Evolutionary conservation across 2,329 filamentous ascomycete species (phyloP).

Genomic region (Neopestalotiopsis rosae): DNA sequence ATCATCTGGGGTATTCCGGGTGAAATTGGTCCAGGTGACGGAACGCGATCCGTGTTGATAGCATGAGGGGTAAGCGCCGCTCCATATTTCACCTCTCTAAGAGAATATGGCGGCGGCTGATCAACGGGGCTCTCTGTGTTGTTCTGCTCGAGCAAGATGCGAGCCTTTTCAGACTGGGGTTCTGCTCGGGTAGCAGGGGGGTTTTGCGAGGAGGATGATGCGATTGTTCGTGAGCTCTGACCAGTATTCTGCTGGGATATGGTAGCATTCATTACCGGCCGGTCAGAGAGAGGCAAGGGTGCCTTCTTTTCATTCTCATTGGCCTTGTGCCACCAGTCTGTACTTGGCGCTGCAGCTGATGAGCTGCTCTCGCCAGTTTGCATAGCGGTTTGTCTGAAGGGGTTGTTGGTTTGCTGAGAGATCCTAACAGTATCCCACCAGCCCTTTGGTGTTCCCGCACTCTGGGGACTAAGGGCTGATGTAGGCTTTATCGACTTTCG

Average conservation of each 20-base stretch:
- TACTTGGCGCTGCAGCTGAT: not conserved
- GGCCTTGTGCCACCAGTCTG: slow-evolving; percentile 35
- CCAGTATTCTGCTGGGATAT: slow-evolving; percentile 26
- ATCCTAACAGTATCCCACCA: slow-evolving; percentile 84
- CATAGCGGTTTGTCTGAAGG: slow-evolving; percentile 44
- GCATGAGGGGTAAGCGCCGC: slow-evolving; percentile 64
- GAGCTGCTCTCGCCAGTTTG: slow-evolving; percentile 24
- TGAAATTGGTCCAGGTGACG: slow-evolving; percentile 66
- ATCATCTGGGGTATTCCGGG: slow-evolving; percentile 67
- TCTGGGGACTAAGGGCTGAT: slow-evolving; percentile 46
- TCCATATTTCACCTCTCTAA: slow-evolving; percentile 54
- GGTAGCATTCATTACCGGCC: slow-evolving; percentile 25
- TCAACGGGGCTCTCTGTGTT: slow-evolving; percentile 37
- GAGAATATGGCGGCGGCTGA: slow-evolving; percentile 61
- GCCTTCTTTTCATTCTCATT: slow-evolving; percentile 32
- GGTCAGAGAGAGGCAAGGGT: slow-evolving; percentile 21
- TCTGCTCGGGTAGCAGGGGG: slow-evolving; percentile 27
- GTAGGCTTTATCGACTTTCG: slow-evolving; percentile 44
- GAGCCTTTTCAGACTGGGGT: slow-evolving; percentile 43
- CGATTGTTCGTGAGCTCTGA: slow-evolving; percentile 27
- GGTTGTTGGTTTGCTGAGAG: slow-evolving; percentile 50
- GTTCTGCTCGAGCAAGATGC: slow-evolving; percentile 44
- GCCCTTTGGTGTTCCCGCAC: slow-evolving; percentile 65
- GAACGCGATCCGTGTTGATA: slow-evolving; percentile 52
- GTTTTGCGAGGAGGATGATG: slow-evolving; percentile 34